Evolutionary conservation across 1,284 basidiomycete genomes (phyloP).

Genomic region (Tilletia walkeri): DNA sequence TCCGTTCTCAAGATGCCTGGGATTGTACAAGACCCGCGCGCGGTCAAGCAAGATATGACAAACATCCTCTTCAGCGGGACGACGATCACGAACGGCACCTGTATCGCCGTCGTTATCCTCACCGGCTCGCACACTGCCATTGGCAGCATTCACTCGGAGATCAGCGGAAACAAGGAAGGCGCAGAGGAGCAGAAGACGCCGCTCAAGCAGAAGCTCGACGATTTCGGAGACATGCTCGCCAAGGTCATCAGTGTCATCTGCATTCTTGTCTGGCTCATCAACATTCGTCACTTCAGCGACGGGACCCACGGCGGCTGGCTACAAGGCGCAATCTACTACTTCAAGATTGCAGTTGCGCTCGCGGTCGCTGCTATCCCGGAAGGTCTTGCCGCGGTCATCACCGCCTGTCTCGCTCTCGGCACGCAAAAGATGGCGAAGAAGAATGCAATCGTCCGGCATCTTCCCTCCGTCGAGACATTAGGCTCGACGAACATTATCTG

Average conservation of each 20-base stretch:
- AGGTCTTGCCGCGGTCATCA: conserved; percentile 91
- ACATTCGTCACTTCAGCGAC: conserved; percentile 88
- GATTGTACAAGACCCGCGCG: conserved; percentile 67
- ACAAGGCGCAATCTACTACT: conserved; percentile 92
- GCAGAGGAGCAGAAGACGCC: conserved; percentile 74
- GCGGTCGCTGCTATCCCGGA: conserved; percentile 61
- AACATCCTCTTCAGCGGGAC: conserved; percentile 94
- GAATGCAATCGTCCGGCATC: conserved; percentile 89
- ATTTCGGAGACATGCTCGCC: conserved; percentile 90
- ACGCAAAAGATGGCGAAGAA: conserved; percentile 98
- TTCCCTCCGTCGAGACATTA: conserved; percentile 93
- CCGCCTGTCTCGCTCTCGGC: conserved; percentile 89
- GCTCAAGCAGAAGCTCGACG: conserved; percentile 89
- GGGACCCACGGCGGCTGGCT: conserved; percentile 81
- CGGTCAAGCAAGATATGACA: conserved; percentile 92
- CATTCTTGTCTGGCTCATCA: conserved; percentile 91
- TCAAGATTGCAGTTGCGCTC: conserved; percentile 94
- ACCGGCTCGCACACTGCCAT: conserved; percentile 85
- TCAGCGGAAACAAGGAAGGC: conserved; percentile 54
- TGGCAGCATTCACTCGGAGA: conserved; percentile 90
- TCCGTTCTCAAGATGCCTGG: conserved; percentile 77
- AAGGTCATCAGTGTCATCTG: conserved; percentile 95
- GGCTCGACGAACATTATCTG: conserved; percentile 77
- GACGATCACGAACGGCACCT: conserved; percentile 85
- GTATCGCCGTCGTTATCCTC: conserved; percentile 76